Base-by-base conservation (phyloP, 164 flowering plant species). In the Sextonia rubra region DNA sequence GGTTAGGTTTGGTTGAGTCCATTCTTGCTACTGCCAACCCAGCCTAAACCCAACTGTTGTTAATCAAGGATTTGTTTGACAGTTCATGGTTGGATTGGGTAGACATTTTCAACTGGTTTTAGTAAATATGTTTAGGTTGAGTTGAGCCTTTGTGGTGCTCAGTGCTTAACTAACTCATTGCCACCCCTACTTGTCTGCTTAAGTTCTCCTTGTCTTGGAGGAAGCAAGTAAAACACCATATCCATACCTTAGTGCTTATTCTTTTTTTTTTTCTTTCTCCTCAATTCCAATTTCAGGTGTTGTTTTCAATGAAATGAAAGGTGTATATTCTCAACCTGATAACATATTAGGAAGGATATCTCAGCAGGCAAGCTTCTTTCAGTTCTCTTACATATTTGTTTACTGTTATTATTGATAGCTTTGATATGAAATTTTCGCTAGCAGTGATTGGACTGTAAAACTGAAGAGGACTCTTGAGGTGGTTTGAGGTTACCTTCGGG, bases 251-350 rank as follows among this genome's bases (percentile, higher is more conserved):
- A 12, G 30, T 20, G 60, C 44, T 37, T 69, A 61, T 14, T 30
- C 1, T 55, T 69, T 18, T 60, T 17, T 60, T 32, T 14, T 30
- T 0, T 55, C 66, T 18, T 60, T 17, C 52, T 32, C 29, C 47
- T 69, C 66, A 52, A 52, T 73, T 48, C 37, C 37, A 22, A 37
- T 73, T 79, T 66, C 82, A 96, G 98, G 99, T 78, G 99, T 96
- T 77, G 99, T 96, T 66, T 96, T 96, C 77, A 96, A 96, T 84
- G 99, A 96, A 84, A 96, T 96, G 99, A 96, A 96, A 82, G 99
- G 99, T 75, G 98, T 93, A 49, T 96, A 96, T 75, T 96, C 99
- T 47, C 98, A 96, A 86, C 99, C 99, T 47, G 99, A 96, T 82
- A 96, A 85, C 77, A 85, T 96, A 75, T 74, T 96, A 69, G 94